Evolutionary conservation across 2,329 filamentous ascomycete genomes (phyloP), one percentile per base, ranked within the genome.

Genomic region (Xylariaceae sp.): DNA sequence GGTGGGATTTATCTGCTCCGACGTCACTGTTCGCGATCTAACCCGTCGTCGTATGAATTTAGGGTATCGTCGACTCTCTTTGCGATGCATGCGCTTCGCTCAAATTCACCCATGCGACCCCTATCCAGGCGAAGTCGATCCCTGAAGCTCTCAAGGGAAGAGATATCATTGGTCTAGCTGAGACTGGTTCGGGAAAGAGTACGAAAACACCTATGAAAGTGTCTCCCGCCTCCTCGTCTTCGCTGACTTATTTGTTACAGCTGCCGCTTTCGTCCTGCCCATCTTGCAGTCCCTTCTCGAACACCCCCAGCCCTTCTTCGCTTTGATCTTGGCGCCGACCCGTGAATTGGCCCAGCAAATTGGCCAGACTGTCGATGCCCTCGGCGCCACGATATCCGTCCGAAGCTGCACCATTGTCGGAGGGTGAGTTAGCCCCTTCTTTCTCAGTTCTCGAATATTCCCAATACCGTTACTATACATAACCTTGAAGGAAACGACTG

Each of bases 281-380:
- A 95, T 99, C 45, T 82, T 99, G 2, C 92, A 97, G 73, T 86
- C 89, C 2, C 83, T 99, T 1, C 88, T 97, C 76, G 89, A 94
- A 58, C 90, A 92, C 68, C 92, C 92, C 0, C 89, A 92, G 67
- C 81, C 90, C 2, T 79, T 96, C 51, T 97, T 94, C 70, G 89
- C 88, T n/a, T 85, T 97, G 52, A 85, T 97, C 18, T 81, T 99
- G 17, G 92, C 94, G 0, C 94, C 94, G 0, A 99, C 94, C 3
- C 87, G 94, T 72, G 94, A 99, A 78, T 75, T 99, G 58, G 94
- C 94, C 2, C 89, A 89, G 61, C 94, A 99, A 73, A 97, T 97
- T 65, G 87, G 88, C 3, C 84, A 95, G 71, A 82, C 89, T 2
- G 93, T 97, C 66, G 92, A 97, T 71, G 90, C 90, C 0, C 82